Evolutionary conservation across 2,329 filamentous ascomycete species (phyloP), one percentile per base, ranked within the genome.

Genomic region (Aspergillus ochraceus): DNA sequence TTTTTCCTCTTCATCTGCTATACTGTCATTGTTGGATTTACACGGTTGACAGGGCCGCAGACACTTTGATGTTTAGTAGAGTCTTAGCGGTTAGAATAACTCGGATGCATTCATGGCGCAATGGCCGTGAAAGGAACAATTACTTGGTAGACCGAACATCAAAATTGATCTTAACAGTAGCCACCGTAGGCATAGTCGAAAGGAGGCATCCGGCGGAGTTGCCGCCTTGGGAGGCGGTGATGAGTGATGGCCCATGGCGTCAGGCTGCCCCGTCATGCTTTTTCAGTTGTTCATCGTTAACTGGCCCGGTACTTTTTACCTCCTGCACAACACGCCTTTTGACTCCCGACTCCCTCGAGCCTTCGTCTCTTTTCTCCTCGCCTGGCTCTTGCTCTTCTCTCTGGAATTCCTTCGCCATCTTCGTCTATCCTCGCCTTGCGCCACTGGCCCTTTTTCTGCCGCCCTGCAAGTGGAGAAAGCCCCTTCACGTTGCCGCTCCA

Each of bases 41-140:
- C 52, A 58, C 57, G 55, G 58, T 64, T 55, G 51, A 60, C 49
- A 57, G 45, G 58, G 52, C 60, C 57, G 58, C 60, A 54, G 59
- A 56, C 59, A 51, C 49, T 62, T 62, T 59, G 59, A 64, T 58
- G 60, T 63, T 61, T 61, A 60, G 60, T 65, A 66, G 58, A 64
- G 54, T 63, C 59, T 64, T 66, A 68, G 64, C 64, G 66, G 55
- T 62, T 68, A 68, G 61, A 68, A 64, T 60, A 58, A 69, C 68
- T 63, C 61, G 60, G 64, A 67, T 67, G 68, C 64, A 70, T 71
- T 63, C 36, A 60, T 60, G 61, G 46, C 30, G 54, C 32, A 45
- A 9, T 29, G 19, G 22, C 39, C 19, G 45, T 22, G 45, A 47
- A 47, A 47, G 19, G 45, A 47, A 47, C 19, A 47, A 45, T 14